Evolutionary conservation across 805 yeast genomes (phyloP).

Genomic region (Monosporozyma aerobia): DNA sequence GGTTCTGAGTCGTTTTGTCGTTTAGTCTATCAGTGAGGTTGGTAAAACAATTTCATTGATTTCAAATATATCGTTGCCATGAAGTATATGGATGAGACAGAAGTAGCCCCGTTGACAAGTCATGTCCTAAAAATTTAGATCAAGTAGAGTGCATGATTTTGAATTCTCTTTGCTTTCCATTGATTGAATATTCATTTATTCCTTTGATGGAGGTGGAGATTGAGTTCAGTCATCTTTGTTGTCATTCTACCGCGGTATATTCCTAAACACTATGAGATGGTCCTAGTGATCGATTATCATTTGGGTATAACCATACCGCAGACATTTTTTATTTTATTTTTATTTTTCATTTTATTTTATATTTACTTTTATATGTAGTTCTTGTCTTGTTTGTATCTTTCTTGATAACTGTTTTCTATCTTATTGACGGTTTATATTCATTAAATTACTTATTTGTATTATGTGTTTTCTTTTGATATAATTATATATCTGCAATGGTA

Average conservation of each 20-base stretch:
- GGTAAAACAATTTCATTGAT: neutral
- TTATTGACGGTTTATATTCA: neutral
- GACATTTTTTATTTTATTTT: constrained; percentile 41
- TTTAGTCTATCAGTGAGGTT: neutral
- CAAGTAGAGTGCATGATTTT: constrained; percentile 40
- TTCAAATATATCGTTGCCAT: constrained; percentile 39
- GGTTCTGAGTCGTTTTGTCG: constrained; percentile 25
- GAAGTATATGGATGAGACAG: constrained; percentile 48
- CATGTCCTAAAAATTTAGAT: constrained; percentile 40
- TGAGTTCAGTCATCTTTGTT: constrained; percentile 56
- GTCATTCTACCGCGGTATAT: constrained; percentile 83
- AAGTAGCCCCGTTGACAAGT: constrained; percentile 97
- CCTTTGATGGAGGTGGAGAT: constrained; percentile 25
- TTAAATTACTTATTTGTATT: neutral
- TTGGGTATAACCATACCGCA: constrained; percentile 99
- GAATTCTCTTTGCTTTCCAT: constrained; percentile 26
- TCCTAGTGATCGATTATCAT: constrained; percentile 84
- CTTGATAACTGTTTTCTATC: neutral
- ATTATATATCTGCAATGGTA: too few species aligned
- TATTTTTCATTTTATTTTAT: constrained; percentile 4
- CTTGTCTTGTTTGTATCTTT: neutral
- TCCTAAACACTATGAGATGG: constrained; percentile 98
- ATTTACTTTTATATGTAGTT: constrained; percentile 4
- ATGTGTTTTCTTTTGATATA: neutral
- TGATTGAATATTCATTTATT: constrained; percentile 6